phyloP scores from a whole-genome alignment of 2,329 filamentous ascomycete species.

The Colletotrichum lindemuthianum region DNA sequence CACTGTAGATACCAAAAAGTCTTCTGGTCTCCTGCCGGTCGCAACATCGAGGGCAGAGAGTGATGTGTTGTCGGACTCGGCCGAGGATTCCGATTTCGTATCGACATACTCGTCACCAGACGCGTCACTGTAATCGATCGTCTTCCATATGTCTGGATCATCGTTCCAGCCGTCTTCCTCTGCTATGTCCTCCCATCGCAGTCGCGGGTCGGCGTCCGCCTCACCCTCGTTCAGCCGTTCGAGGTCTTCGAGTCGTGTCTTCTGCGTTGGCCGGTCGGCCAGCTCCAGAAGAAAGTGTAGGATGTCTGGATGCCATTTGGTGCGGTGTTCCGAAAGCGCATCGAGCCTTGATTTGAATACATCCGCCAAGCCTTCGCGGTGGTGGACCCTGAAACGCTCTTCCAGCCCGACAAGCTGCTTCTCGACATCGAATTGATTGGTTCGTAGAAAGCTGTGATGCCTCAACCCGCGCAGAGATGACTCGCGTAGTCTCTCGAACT shows the following conservation, averaged over 20 bases:
- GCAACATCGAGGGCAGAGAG: conserved; percentile 47
- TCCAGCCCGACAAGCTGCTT: conserved; percentile 76
- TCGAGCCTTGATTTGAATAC: conserved; percentile 69
- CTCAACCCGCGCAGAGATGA: conserved; percentile 61
- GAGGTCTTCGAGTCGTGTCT: conserved; percentile 73
- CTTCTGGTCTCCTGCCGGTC: conserved; percentile 42
- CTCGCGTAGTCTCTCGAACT: conserved; percentile 59
- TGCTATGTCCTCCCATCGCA: conserved; percentile 85
- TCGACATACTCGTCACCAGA: conserved; percentile 66
- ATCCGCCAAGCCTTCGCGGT: conserved; percentile 82
- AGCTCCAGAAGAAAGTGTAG: conserved; percentile 82
- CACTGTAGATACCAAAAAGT: conserved; percentile 44
- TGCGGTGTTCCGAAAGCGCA: conserved; percentile 62
- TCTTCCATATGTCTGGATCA: conserved; percentile 75
- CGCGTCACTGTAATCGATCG: conserved; percentile 73
- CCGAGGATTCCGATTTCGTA: conserved; percentile 46
- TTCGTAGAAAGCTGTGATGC: conserved; percentile 68
- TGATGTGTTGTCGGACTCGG: conserved; percentile 49
- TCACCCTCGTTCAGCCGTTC: conserved; percentile 60
- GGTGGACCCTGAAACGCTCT: conserved; percentile 85
- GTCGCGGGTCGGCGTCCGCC: conserved; percentile 53
- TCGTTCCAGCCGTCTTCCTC: conserved; percentile 77
- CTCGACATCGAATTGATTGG: conserved; percentile 79
- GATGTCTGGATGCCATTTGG: conserved; percentile 81
- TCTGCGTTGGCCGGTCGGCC: conserved; percentile 80